Evolutionary conservation across 345 rosid species (phyloP).

Genomic region (Punica granatum): DNA sequence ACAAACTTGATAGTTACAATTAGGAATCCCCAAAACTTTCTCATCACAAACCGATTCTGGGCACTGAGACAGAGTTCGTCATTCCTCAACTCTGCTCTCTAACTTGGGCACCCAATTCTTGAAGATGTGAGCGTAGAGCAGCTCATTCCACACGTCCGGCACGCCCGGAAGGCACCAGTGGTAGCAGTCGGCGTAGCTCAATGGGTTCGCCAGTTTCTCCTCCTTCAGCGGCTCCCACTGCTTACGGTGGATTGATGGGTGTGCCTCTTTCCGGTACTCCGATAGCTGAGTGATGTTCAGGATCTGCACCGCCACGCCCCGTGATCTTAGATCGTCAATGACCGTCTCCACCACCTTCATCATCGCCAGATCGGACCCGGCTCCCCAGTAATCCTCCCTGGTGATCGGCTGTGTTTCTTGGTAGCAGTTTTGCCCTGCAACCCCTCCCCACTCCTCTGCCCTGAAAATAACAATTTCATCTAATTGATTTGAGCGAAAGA

Average conservation of each 20-base stretch:
- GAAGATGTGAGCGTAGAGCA: slow-evolving; percentile 59
- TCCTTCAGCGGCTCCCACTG: slow-evolving; percentile 70
- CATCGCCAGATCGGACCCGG: slow-evolving; percentile 41
- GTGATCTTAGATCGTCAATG: slow-evolving; percentile 26
- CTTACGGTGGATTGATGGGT: slow-evolving; percentile 59
- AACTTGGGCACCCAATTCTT: neutral
- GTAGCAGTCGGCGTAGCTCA: slow-evolving; percentile 67
- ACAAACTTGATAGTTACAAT: too few species aligned
- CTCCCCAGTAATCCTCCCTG: slow-evolving; percentile 45
- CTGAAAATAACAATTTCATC: slow-evolving; percentile 22
- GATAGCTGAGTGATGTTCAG: slow-evolving; percentile 72
- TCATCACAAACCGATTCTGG: too few species aligned
- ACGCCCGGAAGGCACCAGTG: slow-evolving; percentile 97
- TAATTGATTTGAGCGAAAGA: neutral
- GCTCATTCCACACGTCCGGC: slow-evolving; percentile 89
- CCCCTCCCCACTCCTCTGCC: slow-evolving; percentile 79
- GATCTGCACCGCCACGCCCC: slow-evolving; percentile 51
- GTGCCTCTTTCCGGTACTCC: slow-evolving; percentile 76
- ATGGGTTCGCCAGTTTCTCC: slow-evolving; percentile 42
- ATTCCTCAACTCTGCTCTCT: neutral
- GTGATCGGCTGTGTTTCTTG: slow-evolving; percentile 42
- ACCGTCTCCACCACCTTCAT: slow-evolving; percentile 41
- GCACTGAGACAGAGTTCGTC: neutral
- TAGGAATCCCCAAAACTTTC: too few species aligned
- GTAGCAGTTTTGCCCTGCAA: slow-evolving; percentile 40